These are phyloP conservation scores for Pythium graminicola DNA, from an alignment of 352 stramenopile species.

Conservation along the genomic window DNA sequence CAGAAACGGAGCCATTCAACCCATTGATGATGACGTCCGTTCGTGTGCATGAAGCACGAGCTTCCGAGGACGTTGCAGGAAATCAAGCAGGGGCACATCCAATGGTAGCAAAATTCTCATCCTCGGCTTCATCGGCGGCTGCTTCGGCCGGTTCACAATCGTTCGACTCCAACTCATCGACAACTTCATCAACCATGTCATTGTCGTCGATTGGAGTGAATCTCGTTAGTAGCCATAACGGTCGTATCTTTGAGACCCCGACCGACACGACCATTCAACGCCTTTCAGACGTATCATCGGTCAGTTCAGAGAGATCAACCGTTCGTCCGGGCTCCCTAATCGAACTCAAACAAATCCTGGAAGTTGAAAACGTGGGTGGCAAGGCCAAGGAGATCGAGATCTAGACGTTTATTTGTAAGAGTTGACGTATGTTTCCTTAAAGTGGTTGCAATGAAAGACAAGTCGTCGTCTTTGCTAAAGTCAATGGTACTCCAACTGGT, in stretches of 20 bases:
- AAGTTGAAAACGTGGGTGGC: constrained; percentile 10
- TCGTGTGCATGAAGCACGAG: constrained; percentile 4
- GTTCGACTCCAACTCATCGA: constrained; percentile 3
- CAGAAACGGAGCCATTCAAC: constrained; percentile 10
- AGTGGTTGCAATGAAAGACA: not conserved
- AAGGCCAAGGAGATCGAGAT: constrained; percentile 23
- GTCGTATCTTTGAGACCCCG: constrained; percentile 12
- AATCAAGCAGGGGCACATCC: not conserved
- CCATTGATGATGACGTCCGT: constrained; percentile 18
- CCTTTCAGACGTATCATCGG: constrained; percentile 16
- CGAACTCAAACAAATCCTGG: constrained; percentile 22
- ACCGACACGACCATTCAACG: constrained; percentile 10
- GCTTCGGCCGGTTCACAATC: constrained; percentile 6
- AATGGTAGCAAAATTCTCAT: not conserved
- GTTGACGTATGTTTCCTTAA: too few species aligned
- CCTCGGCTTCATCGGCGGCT: constrained; percentile 1
- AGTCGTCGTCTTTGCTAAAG: too few species aligned
- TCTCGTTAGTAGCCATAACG: constrained; percentile 14
- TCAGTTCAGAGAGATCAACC: constrained; percentile 8
- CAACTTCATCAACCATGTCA: not conserved
- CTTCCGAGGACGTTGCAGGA: constrained; percentile 6
- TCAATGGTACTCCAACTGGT: too few species aligned
- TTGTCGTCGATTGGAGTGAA: not conserved
- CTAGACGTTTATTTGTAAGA: constrained; percentile 7
- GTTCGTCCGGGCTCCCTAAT: constrained; percentile 16